These are phyloP conservation scores for Decorospora gaudefroyi DNA, from an alignment of 2,329 filamentous ascomycete species.

Conservation along the genomic window DNA sequence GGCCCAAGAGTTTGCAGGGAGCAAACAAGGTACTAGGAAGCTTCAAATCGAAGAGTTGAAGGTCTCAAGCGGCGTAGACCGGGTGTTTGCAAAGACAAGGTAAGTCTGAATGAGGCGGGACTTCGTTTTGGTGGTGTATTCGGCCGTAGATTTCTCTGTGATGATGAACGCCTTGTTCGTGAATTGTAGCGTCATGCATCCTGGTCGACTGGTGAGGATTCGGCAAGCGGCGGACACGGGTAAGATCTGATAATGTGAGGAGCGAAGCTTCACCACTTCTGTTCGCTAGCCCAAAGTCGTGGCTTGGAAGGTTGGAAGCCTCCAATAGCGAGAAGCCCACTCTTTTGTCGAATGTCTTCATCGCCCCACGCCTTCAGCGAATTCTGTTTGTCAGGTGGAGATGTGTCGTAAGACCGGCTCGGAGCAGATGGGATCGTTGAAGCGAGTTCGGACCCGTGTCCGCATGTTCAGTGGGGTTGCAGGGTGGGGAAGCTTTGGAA, in stretches of 20 bases:
- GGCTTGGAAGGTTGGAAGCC: constrained; percentile 11
- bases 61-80: no score
- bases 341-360: not conserved
- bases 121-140: not conserved
- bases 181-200: constrained; percentile 30
- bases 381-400: constrained; percentile 15
- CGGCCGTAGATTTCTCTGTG: constrained; percentile 6
- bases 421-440: not conserved
- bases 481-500: constrained; percentile 4
- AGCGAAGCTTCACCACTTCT: constrained; percentile 18
- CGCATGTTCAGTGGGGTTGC: not conserved
- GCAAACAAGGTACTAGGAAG: constrained; percentile 1
- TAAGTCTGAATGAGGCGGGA: not conserved
- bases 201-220: constrained; percentile 16
- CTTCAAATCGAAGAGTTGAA: no score
- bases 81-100: no score
- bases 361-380: constrained; percentile 5
- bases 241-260: constrained; percentile 19
- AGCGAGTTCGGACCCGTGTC: constrained; percentile 8
- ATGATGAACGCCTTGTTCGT: constrained; percentile 15
- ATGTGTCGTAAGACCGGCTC: not conserved
- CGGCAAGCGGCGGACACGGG: constrained; percentile 13
- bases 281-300: constrained; percentile 19
- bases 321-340: constrained; percentile 12
- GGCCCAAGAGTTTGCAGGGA: constrained; percentile 3